Conservation (phyloP, 257 asterid genomes). For the Knoxia roxburghii region DNA sequence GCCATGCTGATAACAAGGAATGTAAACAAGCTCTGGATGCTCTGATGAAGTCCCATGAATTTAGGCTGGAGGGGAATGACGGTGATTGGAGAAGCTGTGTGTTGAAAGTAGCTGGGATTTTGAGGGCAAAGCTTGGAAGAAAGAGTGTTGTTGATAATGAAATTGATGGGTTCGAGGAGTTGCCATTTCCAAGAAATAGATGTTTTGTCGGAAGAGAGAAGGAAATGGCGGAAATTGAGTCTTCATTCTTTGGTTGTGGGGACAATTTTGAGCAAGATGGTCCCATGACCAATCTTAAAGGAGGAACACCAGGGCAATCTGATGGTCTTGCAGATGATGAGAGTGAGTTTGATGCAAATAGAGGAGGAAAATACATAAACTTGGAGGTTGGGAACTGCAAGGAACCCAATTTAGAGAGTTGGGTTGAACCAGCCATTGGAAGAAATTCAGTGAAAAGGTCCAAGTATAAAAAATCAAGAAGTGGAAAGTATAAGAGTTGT, state of each 20-base stretch:
- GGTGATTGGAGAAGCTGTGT: conserved; percentile 70
- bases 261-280: conserved; percentile 49
- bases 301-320: conserved; percentile 40
- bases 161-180: conserved; percentile 41
- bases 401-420: conserved; percentile 57
- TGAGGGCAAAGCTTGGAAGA: conserved; percentile 72
- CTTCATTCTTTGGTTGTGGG: conserved; percentile 59
- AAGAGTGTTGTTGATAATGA: conserved; percentile 55
- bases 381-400: conserved; percentile 58
- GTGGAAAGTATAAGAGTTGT: conserved; percentile 49
- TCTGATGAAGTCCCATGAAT: conserved; percentile 52
- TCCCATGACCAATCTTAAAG: conserved; percentile 13
- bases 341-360: conserved; percentile 34
- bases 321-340: conserved; percentile 56
- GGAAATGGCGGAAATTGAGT: conserved; percentile 61
- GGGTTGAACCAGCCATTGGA: conserved; percentile 51
- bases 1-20: conserved; percentile 49
- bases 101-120: conserved; percentile 48
- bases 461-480: conserved; percentile 44
- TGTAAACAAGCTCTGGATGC: conserved; percentile 64
- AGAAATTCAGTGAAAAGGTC: conserved; percentile 49
- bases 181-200: conserved; percentile 64
- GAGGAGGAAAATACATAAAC: conserved; percentile 38
- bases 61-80: conserved; percentile 54
- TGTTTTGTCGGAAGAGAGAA: conserved; percentile 66